Conservation (phyloP, 176 grass and related monocot genomes). For the Olyra latifolia region DNA sequence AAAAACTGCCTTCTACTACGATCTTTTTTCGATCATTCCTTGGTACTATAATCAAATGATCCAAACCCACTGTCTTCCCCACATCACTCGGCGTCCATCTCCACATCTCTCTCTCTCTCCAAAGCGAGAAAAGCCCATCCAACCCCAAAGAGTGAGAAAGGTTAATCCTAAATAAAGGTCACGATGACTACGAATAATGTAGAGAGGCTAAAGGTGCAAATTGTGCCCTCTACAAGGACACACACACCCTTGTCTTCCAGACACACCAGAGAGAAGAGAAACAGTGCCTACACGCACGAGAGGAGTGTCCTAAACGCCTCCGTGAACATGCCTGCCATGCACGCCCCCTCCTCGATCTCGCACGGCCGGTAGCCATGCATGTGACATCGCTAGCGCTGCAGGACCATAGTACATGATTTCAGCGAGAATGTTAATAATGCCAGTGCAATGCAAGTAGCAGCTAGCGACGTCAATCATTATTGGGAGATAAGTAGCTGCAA, state of each 20-base stretch:
- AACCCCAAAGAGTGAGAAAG: slow-evolving; percentile 64
- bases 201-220: slow-evolving; percentile 42
- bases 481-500: background rate
- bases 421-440: slow-evolving; percentile 15
- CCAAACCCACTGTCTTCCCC: slow-evolving; percentile 48
- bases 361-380: slow-evolving; percentile 21
- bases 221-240: slow-evolving; percentile 56
- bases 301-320: slow-evolving; percentile 53
- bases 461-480: background rate
- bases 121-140: slow-evolving; percentile 47
- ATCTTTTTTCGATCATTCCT: slow-evolving; percentile 58
- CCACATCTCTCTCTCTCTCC: background rate
- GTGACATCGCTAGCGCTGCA: slow-evolving; percentile 1
- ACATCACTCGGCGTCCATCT: slow-evolving; percentile 32
- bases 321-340: slow-evolving; percentile 26
- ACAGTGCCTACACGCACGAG: slow-evolving; percentile 17
- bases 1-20: background rate
- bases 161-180: slow-evolving; percentile 48
- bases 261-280: slow-evolving; percentile 26
- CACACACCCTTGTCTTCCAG: slow-evolving; percentile 60
- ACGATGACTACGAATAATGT: slow-evolving; percentile 54
- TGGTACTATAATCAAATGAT: slow-evolving; percentile 61
- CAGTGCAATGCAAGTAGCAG: background rate
- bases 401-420: slow-evolving; percentile 6
- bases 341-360: slow-evolving; percentile 2